phyloP scores from a whole-genome alignment of 2,329 filamentous ascomycete species.

The Sordariomycetes sp. region DNA sequence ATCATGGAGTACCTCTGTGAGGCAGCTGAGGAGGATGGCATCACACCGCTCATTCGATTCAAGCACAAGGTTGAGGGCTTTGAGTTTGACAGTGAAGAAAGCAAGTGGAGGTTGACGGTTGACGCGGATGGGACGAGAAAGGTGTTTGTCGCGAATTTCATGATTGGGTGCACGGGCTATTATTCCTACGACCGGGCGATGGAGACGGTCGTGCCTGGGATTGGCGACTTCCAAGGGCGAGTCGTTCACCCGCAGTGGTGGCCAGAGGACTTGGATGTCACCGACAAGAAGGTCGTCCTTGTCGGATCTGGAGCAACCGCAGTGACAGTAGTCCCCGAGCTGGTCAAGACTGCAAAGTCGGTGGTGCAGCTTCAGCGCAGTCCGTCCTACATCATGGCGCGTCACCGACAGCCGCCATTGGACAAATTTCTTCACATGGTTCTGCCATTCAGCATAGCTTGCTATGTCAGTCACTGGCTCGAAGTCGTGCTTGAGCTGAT shows the following conservation, averaged over 20 bases:
- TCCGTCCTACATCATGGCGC: slow-evolving; percentile 54
- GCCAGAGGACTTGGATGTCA: slow-evolving; percentile 55
- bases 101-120: slow-evolving; percentile 42
- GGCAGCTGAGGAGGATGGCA: slow-evolving; percentile 35
- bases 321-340: slow-evolving; percentile 60
- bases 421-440: slow-evolving; percentile 24
- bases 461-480: slow-evolving; percentile 34
- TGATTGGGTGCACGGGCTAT: slow-evolving; percentile 53
- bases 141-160: slow-evolving; percentile 35
- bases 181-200: slow-evolving; percentile 59
- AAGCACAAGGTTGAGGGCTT: slow-evolving; percentile 33
- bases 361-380: slow-evolving; percentile 74
- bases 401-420: slow-evolving; percentile 28
- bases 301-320: slow-evolving; percentile 71
- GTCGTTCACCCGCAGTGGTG: slow-evolving; percentile 66
- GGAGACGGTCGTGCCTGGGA: slow-evolving; percentile 49
- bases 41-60: slow-evolving; percentile 41
- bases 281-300: slow-evolving; percentile 56
- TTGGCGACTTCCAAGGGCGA: slow-evolving; percentile 53
- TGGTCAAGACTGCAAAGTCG: slow-evolving; percentile 51
- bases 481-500: slow-evolving; percentile 33
- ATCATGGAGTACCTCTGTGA: slow-evolving; percentile 42
- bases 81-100: slow-evolving; percentile 42
- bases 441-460: slow-evolving; percentile 33
- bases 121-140: slow-evolving; percentile 12